Percentiles rank a stretch among this genome's conserved stretches.
Evolutionary conservation across 345 rosid genomes (phyloP).

Genomic region (Bruguiera sexangula): DNA sequence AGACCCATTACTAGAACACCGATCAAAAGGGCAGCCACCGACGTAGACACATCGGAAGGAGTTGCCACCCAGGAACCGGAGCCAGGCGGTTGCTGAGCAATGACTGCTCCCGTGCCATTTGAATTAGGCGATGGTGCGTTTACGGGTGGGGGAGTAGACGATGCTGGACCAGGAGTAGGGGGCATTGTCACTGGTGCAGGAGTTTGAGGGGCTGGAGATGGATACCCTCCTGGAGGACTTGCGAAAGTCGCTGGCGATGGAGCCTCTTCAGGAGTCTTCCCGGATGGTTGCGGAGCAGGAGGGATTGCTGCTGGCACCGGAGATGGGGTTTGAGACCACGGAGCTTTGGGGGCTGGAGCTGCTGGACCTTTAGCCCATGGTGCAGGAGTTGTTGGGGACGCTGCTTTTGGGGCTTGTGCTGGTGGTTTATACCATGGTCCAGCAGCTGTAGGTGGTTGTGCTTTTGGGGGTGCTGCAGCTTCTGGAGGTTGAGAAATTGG

Average conservation of each 20-base stretch:
- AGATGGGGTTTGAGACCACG: neutral
- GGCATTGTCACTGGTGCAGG: too few relatives aligned
- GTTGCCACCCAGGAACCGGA: constrained; percentile 9
- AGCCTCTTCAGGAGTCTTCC: neutral
- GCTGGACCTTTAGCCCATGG: constrained; percentile 7
- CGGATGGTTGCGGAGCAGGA: neutral
- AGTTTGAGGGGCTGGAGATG: neutral
- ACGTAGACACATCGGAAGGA: neutral
- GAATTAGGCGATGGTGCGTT: neutral
- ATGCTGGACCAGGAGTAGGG: too few relatives aligned
- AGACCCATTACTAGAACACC: neutral
- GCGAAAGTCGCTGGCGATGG: neutral
- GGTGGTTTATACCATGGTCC: neutral
- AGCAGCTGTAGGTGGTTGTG: constrained; percentile 7
- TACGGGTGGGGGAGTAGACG: too few relatives aligned
- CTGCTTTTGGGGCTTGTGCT: neutral
- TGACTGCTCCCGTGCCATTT: neutral
- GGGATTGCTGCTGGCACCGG: neutral
- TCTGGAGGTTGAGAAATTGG: constrained; percentile 13
- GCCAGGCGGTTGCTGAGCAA: neutral
- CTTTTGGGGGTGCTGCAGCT: constrained; percentile 3
- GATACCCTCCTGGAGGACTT: neutral
- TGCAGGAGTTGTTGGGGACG: constrained; percentile 14
- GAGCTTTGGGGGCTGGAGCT: constrained; percentile 7
- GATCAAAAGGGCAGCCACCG: constrained; percentile 16